Percentiles rank a stretch among this genome's conserved stretches.
These are phyloP conservation scores for Melastoma candidum DNA, from an alignment of 441 rosid genomes.

Conservation along the genomic window DNA sequence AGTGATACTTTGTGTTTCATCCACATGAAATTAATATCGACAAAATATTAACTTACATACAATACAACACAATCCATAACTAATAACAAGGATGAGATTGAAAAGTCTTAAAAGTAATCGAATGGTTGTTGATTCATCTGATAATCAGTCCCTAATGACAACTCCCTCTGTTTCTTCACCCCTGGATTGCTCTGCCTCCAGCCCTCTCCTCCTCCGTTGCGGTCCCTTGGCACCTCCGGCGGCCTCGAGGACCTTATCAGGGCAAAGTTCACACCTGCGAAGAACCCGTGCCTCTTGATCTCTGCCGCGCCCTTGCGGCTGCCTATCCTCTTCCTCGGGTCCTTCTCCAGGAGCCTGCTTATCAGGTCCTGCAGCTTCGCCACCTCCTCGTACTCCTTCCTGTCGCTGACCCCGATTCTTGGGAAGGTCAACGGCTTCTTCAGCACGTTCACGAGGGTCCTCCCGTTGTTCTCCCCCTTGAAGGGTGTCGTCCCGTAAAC, in stretches of 20 bases:
- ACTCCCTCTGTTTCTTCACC: constrained; percentile 50
- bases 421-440: constrained; percentile 69
- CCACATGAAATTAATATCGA: neutral
- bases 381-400: constrained; percentile 40
- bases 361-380: constrained; percentile 52
- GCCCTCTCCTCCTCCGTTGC: constrained; percentile 18
- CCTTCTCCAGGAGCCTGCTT: constrained; percentile 35
- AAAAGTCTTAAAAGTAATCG: neutral
- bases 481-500: constrained; percentile 51
- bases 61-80: too few relatives aligned
- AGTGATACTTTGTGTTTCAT: neutral
- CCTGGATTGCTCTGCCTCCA: constrained; percentile 31
- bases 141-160: constrained; percentile 2
- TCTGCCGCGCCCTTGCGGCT: constrained; percentile 44
- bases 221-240: constrained; percentile 57
- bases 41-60: too few relatives aligned
- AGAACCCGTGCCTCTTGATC: constrained; percentile 53
- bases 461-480: constrained; percentile 62
- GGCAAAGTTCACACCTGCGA: constrained; percentile 59
- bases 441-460: constrained; percentile 47
- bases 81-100: too few relatives aligned
- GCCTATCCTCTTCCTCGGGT: constrained; percentile 53
- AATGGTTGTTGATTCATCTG: neutral
- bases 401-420: constrained; percentile 31
- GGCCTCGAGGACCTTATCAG: constrained; percentile 70